Evolutionary conservation across 2,329 filamentous ascomycete species (phyloP).

Genomic region (Beauveria asiatica): DNA sequence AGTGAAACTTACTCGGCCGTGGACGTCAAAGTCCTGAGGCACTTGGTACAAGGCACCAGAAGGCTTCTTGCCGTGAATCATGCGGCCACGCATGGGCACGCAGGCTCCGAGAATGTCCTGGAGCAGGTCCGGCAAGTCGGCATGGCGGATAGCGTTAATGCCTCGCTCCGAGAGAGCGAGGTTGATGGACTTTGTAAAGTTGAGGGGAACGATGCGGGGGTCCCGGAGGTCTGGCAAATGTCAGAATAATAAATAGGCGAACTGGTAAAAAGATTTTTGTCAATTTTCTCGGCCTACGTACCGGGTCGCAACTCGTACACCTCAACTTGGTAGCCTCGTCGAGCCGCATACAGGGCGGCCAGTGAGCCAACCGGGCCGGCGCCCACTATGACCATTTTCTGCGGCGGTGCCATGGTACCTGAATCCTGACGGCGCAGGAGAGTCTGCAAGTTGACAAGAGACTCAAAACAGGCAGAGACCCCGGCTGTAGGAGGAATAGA

Average conservation of each 20-base stretch:
- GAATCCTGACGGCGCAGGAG: background rate
- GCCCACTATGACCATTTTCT: conserved; percentile 78
- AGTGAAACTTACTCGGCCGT: conserved; percentile 59
- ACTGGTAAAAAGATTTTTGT: background rate
- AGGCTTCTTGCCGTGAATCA: conserved; percentile 73
- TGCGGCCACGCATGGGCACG: conserved; percentile 89
- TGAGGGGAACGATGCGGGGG: conserved; percentile 72
- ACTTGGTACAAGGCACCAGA: conserved; percentile 65
- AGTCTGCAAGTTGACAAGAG: background rate
- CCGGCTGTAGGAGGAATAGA: background rate
- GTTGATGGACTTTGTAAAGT: conserved; percentile 99
- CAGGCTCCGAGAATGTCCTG: conserved; percentile 67
- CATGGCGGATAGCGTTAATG: conserved; percentile 74
- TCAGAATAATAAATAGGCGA: background rate
- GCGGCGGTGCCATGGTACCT: conserved; percentile 28
- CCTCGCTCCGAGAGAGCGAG: conserved; percentile 88
- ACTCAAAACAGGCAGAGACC: background rate
- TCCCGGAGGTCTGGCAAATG: conserved; percentile 67
- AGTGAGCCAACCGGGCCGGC: conserved; percentile 90
- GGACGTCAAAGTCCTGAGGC: conserved; percentile 83
- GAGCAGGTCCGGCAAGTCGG: conserved; percentile 58
- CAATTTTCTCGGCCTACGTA: conserved; percentile 33
- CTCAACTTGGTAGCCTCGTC: conserved; percentile 80
- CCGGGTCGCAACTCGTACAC: conserved; percentile 89
- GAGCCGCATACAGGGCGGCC: conserved; percentile 85